Evolutionary conservation across 805 yeast species (phyloP).

Genomic region (Candida railenensis): DNA sequence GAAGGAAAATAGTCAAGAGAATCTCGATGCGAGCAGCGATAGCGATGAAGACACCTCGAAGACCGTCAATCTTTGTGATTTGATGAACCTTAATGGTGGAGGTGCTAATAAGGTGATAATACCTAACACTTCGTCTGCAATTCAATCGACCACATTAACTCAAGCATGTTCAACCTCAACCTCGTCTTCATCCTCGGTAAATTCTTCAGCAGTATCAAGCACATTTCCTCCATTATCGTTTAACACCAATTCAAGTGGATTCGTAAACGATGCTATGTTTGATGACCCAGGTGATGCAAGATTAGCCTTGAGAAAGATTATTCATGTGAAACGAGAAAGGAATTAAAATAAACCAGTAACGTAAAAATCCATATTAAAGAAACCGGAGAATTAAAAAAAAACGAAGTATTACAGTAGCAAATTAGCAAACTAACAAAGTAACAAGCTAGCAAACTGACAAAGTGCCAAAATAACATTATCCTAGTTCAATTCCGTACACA

Average conservation of each 20-base stretch:
- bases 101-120: neutral
- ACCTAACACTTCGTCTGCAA: neutral
- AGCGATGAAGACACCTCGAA: neutral
- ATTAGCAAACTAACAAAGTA: too few relatives aligned
- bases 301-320: constrained; percentile 35
- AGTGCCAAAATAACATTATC: too few relatives aligned
- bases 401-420: too few relatives aligned
- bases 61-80: constrained; percentile 17
- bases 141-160: neutral
- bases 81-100: constrained; percentile 14
- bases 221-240: constrained; percentile 1
- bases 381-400: neutral
- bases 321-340: constrained; percentile 27
- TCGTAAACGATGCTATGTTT: neutral
- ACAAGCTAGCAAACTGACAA: too few relatives aligned
- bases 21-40: neutral
- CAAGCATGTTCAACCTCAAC: constrained; percentile 5
- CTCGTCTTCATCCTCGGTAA: constrained; percentile 8
- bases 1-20: neutral
- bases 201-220: constrained; percentile 1
- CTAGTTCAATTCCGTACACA: neutral
- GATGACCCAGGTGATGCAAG: constrained; percentile 36
- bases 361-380: neutral
- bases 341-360: neutral
- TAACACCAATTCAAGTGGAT: neutral